These are phyloP conservation scores for Apostasia ramifera DNA, from an alignment of 106 monocot genomes.

Conservation along the genomic window DNA sequence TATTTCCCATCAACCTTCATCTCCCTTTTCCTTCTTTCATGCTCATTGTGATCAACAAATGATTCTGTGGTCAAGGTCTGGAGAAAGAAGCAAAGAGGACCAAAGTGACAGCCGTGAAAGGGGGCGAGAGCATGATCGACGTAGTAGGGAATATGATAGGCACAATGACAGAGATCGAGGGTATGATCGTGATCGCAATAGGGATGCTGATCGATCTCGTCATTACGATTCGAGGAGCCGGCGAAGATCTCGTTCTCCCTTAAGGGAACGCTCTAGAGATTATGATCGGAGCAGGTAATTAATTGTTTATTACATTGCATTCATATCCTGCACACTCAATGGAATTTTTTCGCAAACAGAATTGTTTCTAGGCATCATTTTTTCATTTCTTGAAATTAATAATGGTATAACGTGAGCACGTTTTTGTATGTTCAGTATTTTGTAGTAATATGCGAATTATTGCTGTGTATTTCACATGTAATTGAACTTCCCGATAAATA, in stretches of 20 bases:
- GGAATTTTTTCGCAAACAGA: too few relatives aligned
- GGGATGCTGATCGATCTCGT: constrained; percentile 34
- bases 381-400: too few relatives aligned
- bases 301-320: background rate
- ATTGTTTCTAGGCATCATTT: too few relatives aligned
- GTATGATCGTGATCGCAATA: constrained; percentile 33
- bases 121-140: constrained; percentile 41
- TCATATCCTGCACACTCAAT: too few relatives aligned
- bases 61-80: constrained; percentile 31
- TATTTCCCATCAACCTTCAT: background rate
- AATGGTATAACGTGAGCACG: too few relatives aligned
- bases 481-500: too few relatives aligned
- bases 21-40: background rate
- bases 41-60: background rate
- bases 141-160: constrained; percentile 43
- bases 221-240: constrained; percentile 44
- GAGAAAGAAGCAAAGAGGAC: constrained; percentile 40
- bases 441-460: too few relatives aligned
- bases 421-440: too few relatives aligned
- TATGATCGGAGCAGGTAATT: constrained; percentile 62
- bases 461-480: too few relatives aligned
- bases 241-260: constrained; percentile 64
- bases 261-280: constrained; percentile 44
- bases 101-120: constrained; percentile 21
- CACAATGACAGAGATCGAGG: constrained; percentile 41